Conservation (phyloP, 2,329 filamentous ascomycete species). For the Lecanicillium sp. region DNA sequence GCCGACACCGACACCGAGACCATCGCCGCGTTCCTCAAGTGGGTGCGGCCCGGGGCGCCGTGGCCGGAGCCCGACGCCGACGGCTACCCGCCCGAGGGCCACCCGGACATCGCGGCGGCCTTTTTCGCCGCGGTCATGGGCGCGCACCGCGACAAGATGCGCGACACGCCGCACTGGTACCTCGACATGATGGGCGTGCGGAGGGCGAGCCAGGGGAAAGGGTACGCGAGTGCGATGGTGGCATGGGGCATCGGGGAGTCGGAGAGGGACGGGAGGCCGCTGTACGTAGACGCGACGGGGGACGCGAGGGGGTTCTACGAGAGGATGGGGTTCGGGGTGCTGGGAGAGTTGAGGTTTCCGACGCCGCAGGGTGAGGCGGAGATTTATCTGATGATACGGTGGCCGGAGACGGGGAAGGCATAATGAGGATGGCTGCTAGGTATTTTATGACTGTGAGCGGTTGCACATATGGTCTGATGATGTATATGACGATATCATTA, state of each 20-base stretch:
- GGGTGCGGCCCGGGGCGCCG: constrained; percentile 30
- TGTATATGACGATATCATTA: too few species aligned
- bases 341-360: constrained; percentile 30
- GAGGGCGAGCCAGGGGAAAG: constrained; percentile 38
- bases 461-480: too few species aligned
- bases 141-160: constrained; percentile 34
- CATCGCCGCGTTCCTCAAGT: constrained; percentile 43
- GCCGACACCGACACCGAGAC: constrained; percentile 13
- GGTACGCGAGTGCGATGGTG: constrained; percentile 38
- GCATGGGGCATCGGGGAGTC: constrained; percentile 42
- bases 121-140: constrained; percentile 35
- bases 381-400: constrained; percentile 32
- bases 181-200: constrained; percentile 42
- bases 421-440: background rate
- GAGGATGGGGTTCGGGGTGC: constrained; percentile 39
- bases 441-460: too few species aligned
- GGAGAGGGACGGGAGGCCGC: constrained; percentile 35
- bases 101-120: constrained; percentile 28
- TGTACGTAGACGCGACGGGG: constrained; percentile 46
- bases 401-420: constrained; percentile 13
- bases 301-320: constrained; percentile 42
- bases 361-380: constrained; percentile 26
- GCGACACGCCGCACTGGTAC: constrained; percentile 39
- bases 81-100: constrained; percentile 34
- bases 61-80: constrained; percentile 21